phyloP scores from a whole-genome alignment of 768 basidiomycete species.

The Tulasnella sp. region DNA sequence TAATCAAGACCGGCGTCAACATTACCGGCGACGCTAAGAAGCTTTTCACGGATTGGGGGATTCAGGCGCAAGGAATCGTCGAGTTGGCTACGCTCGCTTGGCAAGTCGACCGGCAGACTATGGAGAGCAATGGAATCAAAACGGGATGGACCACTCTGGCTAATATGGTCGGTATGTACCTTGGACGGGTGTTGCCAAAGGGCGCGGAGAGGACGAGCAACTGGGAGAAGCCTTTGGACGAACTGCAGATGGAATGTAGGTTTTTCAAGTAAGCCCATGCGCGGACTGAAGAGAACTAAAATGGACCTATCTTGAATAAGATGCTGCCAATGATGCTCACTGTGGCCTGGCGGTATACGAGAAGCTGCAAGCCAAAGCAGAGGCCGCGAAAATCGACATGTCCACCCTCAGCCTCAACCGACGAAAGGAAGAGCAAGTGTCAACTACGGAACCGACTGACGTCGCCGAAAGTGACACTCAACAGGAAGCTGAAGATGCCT shows the following conservation, averaged over 20 bases:
- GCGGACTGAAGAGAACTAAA: neutral
- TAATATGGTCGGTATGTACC: slow-evolving; percentile 45
- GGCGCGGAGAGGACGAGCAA: slow-evolving; percentile 47
- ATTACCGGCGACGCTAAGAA: slow-evolving; percentile 50
- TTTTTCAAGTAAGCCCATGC: slow-evolving; percentile 31
- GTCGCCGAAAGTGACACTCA: neutral
- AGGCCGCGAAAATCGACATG: slow-evolving; percentile 25
- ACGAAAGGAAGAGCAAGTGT: neutral
- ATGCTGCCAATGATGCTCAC: slow-evolving; percentile 53
- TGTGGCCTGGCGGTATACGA: slow-evolving; percentile 46
- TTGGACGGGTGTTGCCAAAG: slow-evolving; percentile 41
- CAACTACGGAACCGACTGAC: neutral
- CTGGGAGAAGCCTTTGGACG: slow-evolving; percentile 42
- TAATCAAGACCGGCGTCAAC: slow-evolving; percentile 48
- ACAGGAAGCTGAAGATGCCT: neutral
- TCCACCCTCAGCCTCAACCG: neutral
- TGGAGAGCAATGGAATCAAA: slow-evolving; percentile 29
- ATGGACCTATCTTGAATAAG: slow-evolving; percentile 27
- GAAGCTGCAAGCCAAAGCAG: slow-evolving; percentile 38
- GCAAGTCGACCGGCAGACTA: slow-evolving; percentile 37
- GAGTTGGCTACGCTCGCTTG: slow-evolving; percentile 47
- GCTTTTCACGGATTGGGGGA: slow-evolving; percentile 46
- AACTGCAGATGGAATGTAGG: slow-evolving; percentile 24
- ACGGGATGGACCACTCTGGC: slow-evolving; percentile 43
- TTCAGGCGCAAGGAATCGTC: slow-evolving; percentile 43